A percentile compares a stretch with the other conserved stretches of the same genome.
phyloP scores from a whole-genome alignment of 331 rosid species.

The Phaseolus coccineus region DNA sequence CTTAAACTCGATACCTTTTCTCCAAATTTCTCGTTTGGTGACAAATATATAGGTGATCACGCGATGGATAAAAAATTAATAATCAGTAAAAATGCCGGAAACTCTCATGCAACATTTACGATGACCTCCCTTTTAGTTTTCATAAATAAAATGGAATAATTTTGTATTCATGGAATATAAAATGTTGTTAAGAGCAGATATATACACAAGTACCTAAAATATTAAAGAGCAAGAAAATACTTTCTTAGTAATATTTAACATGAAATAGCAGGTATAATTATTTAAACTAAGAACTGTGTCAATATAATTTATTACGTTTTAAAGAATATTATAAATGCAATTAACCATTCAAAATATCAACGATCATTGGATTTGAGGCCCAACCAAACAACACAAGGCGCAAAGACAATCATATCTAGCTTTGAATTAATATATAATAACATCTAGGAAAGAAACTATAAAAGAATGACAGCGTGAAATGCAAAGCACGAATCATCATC shows the following conservation, averaged over 20 bases:
- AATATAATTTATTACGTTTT: constrained; percentile 8
- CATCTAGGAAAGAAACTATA: constrained; percentile 34
- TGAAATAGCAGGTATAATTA: neutral
- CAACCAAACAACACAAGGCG: constrained; percentile 36
- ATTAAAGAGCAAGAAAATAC: neutral
- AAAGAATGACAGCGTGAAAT: constrained; percentile 42
- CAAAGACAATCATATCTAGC: constrained; percentile 42
- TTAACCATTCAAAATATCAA: constrained; percentile 42
- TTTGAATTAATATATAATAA: constrained; percentile 37
- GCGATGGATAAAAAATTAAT: neutral
- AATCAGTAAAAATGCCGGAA: no score
- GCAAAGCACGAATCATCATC: constrained; percentile 38
- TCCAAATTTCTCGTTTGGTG: neutral
- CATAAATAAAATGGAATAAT: neutral
- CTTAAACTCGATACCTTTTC: neutral
- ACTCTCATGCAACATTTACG: neutral
- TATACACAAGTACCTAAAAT: neutral
- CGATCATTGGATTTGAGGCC: constrained; percentile 26
- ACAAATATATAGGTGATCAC: neutral
- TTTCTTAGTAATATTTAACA: neutral
- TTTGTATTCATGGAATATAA: neutral
- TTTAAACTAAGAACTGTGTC: constrained; percentile 23
- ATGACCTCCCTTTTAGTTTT: neutral
- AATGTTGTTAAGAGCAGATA: neutral
- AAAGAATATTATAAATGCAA: constrained; percentile 36